These are phyloP conservation scores for Metschnikowia matae DNA, from an alignment of 805 yeast genomes.

Conservation along the genomic window DNA sequence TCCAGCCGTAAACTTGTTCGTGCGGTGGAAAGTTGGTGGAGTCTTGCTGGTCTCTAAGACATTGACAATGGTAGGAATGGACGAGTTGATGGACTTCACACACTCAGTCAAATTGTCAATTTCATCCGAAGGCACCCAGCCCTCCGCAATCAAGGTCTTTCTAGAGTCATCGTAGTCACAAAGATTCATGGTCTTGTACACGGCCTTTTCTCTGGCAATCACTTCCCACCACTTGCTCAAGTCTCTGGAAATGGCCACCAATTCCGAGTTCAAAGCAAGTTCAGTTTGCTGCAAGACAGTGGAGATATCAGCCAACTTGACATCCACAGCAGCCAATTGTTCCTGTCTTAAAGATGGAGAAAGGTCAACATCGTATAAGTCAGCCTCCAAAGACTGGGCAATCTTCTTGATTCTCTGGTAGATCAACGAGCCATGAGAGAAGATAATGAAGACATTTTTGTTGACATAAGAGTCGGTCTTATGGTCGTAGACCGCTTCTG, in stretches of 20 bases:
- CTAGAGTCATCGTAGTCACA: slow-evolving; percentile 81
- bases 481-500: slow-evolving; percentile 62
- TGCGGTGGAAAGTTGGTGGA: slow-evolving; percentile 93
- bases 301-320: slow-evolving; percentile 30
- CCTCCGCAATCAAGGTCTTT: slow-evolving; percentile 87
- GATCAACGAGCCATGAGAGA: slow-evolving; percentile 83
- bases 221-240: slow-evolving; percentile 50
- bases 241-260: slow-evolving; percentile 71
- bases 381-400: slow-evolving; percentile 87
- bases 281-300: slow-evolving; percentile 32
- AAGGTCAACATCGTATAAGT: slow-evolving; percentile 56
- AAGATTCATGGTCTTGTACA: slow-evolving; percentile 71
- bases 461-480: slow-evolving; percentile 53
- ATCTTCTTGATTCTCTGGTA: slow-evolving; percentile 72
- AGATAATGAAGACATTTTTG: slow-evolving; percentile 81
- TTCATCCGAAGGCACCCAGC: slow-evolving; percentile 90
- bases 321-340: slow-evolving; percentile 26
- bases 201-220: slow-evolving; percentile 72
- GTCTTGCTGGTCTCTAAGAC: slow-evolving; percentile 70
- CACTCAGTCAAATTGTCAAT: slow-evolving; percentile 61
- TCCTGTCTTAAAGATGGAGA: slow-evolving; percentile 25
- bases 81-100: slow-evolving; percentile 59
- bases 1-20: slow-evolving; percentile 91
- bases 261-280: slow-evolving; percentile 52
- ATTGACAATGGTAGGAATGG: slow-evolving; percentile 49